Base-by-base conservation (phyloP, 306 rosid species). In the Oxytropis ochrocephala region DNA sequence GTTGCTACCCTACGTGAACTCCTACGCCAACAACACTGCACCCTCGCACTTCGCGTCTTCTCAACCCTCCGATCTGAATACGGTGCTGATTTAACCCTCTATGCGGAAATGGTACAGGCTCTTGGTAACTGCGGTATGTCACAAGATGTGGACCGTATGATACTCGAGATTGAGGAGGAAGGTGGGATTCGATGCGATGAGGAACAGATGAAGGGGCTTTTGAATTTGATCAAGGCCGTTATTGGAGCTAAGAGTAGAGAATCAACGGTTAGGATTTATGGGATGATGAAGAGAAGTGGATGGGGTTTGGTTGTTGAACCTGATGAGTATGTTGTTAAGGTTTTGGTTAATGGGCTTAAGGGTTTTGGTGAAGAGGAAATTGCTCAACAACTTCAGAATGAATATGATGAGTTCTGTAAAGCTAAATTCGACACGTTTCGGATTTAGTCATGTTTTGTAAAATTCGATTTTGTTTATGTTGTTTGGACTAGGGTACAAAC, bases 1-100 rank as follows among this genome's bases (percentile, higher is more conserved):
- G 36, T 87, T 48, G 96, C 97, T 13, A 36, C 92, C 52, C 80
- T 94, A 7, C 72, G 81, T 16, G 98, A 94, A 92, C 97, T 90
- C 43, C 86, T 93, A 0, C 92, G 94, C 4, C 96, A 90, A 68
- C 92, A 87, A 0, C 91, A 84, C 3, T 90, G 89, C 74, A 32
- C 72, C 44, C 74, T 93, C 13, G 97, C 92, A 1, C 83, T 93
- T 13, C 81, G 17, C 7, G 97, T 79, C 7, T 88, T 93, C 81
- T 79, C 94, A 50, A 35, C 75, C 76, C 17, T 88, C 70, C 86
- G 94, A 71, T 88, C 96, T 0, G 98, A 93, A 58, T 86, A 85
- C 84, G 66, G 42, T 1, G 83, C 90, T 0, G 94, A 88, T 5
- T 35, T 86, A 1, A 19, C 86, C 1, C 70, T 85, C n/a, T 82